A percentile compares a stretch with the other conserved stretches of the same genome.
Conservation (phyloP, 768 basidiomycete species). For the Amanita molliuscula region DNA sequence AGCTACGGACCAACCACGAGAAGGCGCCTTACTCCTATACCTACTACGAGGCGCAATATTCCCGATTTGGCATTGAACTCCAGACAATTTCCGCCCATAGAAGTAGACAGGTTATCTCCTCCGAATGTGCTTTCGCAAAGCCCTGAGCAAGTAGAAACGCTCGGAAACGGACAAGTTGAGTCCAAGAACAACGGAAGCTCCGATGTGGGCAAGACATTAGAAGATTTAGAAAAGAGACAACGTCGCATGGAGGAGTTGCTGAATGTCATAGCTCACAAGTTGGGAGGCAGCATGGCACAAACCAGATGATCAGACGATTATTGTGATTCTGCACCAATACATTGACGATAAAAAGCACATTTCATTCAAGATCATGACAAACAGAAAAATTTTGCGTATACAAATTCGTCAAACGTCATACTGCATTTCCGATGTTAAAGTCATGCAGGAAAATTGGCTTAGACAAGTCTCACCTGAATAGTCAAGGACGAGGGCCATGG, state of each 20-base stretch:
- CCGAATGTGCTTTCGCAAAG: constrained; percentile 11
- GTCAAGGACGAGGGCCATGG: constrained; percentile 66
- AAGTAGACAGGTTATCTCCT: not conserved
- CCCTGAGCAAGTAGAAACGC: constrained; percentile 7
- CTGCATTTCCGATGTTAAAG: not conserved
- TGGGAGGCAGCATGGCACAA: constrained; percentile 8
- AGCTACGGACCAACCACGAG: constrained; percentile 36
- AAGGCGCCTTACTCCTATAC: constrained; percentile 28
- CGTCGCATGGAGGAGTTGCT: constrained; percentile 36
- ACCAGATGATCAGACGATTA: not conserved
- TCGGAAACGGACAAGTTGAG: constrained; percentile 2
- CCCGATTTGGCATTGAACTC: constrained; percentile 9
- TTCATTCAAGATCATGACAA: not conserved
- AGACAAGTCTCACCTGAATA: not conserved
- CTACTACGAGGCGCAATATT: constrained; percentile 7
- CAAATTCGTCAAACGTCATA: too few relatives aligned
- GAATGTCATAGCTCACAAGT: constrained; percentile 21
- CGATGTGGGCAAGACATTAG: not conserved
- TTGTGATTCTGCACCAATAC: not conserved
- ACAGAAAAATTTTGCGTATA: not conserved
- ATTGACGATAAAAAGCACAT: not conserved
- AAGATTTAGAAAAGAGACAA: constrained; percentile 32
- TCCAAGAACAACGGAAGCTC: constrained; percentile 3
- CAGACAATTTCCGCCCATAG: not conserved
- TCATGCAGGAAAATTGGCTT: not conserved